A percentile compares a stretch with the other conserved stretches of the same genome.
Conservation (phyloP, 1,139 yeast species). For the Geotrichum siamense region DNA sequence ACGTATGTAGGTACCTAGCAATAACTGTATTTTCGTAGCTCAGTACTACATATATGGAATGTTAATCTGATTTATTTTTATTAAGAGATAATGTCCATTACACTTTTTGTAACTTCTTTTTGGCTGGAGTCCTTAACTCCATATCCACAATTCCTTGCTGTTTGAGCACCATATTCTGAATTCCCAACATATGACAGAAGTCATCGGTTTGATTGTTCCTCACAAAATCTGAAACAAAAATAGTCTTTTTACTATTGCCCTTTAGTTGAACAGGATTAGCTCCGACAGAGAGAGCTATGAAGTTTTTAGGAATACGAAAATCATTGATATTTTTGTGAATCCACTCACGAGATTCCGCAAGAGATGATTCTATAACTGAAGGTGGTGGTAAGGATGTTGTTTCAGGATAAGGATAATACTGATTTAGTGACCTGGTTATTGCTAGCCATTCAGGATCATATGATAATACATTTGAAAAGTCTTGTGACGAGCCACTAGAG, state of each 20-base stretch:
- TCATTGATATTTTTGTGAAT: constrained; percentile 28
- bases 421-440: constrained; percentile 29
- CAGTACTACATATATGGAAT: no score
- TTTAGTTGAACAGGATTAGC: neutral
- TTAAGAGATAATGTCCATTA: no score
- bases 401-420: constrained; percentile 20
- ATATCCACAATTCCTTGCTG: constrained; percentile 13
- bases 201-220: constrained; percentile 26
- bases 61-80: no score
- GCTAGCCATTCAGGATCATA: constrained; percentile 40
- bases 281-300: constrained; percentile 4
- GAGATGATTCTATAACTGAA: neutral
- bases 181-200: constrained; percentile 22
- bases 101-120: no score
- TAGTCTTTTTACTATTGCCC: neutral
- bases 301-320: constrained; percentile 26
- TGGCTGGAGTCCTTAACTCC: no score
- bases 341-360: constrained; percentile 28
- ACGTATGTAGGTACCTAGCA: no score
- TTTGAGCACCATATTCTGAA: constrained; percentile 16
- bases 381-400: neutral
- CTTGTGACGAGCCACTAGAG: neutral
- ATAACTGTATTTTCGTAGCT: no score
- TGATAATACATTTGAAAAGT: constrained; percentile 17
- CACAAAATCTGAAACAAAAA: constrained; percentile 2